These are phyloP conservation scores for Neofusicoccum ribis DNA, from an alignment of 2,329 filamentous ascomycete species.

Conservation along the genomic window DNA sequence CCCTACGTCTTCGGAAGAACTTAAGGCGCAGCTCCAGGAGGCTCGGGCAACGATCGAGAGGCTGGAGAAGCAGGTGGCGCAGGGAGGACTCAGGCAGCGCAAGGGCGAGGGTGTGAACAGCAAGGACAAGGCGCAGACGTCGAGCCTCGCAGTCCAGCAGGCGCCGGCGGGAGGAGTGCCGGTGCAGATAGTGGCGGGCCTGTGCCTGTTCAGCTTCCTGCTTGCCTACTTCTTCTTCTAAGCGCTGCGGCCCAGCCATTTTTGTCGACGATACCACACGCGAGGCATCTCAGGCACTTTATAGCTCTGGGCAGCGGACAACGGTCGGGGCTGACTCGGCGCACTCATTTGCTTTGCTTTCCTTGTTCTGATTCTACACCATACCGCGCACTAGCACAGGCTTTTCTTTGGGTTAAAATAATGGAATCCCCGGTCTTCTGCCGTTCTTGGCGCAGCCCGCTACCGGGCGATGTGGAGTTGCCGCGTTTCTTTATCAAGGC, in stretches of 20 bases:
- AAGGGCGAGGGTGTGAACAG: slow-evolving; percentile 58
- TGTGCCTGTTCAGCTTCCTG: slow-evolving; percentile 89
- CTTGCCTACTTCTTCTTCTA: slow-evolving; percentile 96
- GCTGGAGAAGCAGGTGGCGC: slow-evolving; percentile 62
- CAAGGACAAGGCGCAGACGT: slow-evolving; percentile 49
- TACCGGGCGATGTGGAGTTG: not conserved
- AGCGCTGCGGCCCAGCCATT: not conserved
- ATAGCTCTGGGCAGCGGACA: not conserved
- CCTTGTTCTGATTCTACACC: slow-evolving; percentile 13
- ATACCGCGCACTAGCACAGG: slow-evolving; percentile 15
- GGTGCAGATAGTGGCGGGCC: slow-evolving; percentile 76
- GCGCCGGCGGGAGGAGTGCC: slow-evolving; percentile 73
- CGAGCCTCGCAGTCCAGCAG: slow-evolving; percentile 53
- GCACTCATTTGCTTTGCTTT: slow-evolving; percentile 13
- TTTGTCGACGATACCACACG: not conserved
- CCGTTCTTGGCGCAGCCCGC: not conserved
- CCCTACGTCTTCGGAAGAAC: slow-evolving; percentile 57
- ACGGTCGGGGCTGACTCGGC: slow-evolving; percentile 7
- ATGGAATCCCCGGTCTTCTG: slow-evolving; percentile 6
- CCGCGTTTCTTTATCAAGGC: not conserved
- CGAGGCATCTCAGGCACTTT: not conserved
- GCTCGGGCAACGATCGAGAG: slow-evolving; percentile 72
- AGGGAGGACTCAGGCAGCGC: slow-evolving; percentile 71
- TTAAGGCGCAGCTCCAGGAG: slow-evolving; percentile 72
- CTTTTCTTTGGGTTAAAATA: slow-evolving; percentile 18